Percentiles rank a stretch among this genome's conserved stretches.
These are phyloP conservation scores for Lachnellula hyalina DNA, from an alignment of 2,329 filamentous ascomycete genomes.

Conservation along the genomic window DNA sequence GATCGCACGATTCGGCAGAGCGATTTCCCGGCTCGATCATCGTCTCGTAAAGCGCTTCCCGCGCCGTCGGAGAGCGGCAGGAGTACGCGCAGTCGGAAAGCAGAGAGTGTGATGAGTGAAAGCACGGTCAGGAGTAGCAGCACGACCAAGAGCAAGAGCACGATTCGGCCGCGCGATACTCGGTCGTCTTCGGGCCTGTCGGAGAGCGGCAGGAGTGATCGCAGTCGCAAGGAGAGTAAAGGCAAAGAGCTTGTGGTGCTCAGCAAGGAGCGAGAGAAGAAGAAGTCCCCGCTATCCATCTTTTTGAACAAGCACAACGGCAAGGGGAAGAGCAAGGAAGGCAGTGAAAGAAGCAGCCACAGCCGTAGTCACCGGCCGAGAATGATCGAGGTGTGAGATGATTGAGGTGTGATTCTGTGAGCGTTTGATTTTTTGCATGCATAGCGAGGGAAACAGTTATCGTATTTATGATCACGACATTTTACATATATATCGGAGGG, in stretches of 20 bases:
- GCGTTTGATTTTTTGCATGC: neutral
- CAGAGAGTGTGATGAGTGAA: slow-evolving; percentile 6
- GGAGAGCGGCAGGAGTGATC: neutral
- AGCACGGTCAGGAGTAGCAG: neutral
- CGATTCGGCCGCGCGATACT: neutral
- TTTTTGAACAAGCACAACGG: slow-evolving; percentile 11
- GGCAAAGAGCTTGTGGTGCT: slow-evolving; percentile 4
- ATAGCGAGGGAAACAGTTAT: neutral
- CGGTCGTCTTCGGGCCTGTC: neutral
- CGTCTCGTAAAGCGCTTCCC: neutral
- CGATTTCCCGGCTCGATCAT: slow-evolving; percentile 1
- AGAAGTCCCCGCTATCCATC: slow-evolving; percentile 2
- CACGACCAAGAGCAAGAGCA: neutral
- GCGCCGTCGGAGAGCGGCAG: slow-evolving; percentile 2
- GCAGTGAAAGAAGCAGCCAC: slow-evolving; percentile 1
- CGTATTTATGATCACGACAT: neutral
- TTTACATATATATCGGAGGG: neutral
- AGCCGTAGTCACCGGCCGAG: slow-evolving; percentile 5
- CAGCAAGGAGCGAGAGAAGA: slow-evolving; percentile 4
- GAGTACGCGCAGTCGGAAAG: neutral
- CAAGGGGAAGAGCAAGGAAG: slow-evolving; percentile 1
- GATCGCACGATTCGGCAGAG: neutral
- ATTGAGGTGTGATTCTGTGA: slow-evolving; percentile 1
- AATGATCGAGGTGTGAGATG: slow-evolving; percentile 5
- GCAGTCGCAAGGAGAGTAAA: slow-evolving; percentile 2